Conservation (phyloP, 345 rosid species). For the Anacardium occidentale region DNA sequence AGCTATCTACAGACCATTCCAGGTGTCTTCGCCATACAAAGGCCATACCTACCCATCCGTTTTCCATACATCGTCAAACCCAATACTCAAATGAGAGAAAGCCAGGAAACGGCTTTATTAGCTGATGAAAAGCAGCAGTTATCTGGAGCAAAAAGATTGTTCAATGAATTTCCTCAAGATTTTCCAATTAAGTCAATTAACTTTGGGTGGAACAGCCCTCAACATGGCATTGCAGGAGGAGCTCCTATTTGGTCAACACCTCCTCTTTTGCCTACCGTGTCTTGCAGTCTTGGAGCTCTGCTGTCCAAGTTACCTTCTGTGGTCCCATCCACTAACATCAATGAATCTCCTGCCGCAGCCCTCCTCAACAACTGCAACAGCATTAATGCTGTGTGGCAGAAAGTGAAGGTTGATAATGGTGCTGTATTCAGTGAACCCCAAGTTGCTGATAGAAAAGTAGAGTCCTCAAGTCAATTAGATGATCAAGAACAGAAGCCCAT, state of each 20-base stretch:
- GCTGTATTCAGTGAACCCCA: conserved; percentile 8
- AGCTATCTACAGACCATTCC: conserved; percentile 70
- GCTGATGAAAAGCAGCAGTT: conserved; percentile 28
- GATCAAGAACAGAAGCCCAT: conserved; percentile 24
- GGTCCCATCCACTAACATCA: conserved; percentile 30
- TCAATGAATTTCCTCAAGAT: conserved; percentile 31
- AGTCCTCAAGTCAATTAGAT: conserved; percentile 26
- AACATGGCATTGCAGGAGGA: conserved; percentile 31
- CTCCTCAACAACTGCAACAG: conserved; percentile 20
- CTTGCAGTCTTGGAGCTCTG: conserved; percentile 50
- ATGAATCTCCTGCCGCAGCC: conserved; percentile 28
- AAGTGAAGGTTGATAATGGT: conserved; percentile 5
- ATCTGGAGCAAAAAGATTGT: conserved; percentile 42
- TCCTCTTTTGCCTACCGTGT: conserved; percentile 44
- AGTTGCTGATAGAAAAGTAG: conserved; percentile 20
- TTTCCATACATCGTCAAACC: conserved; percentile 44
- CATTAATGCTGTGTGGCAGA: conserved; percentile 10
- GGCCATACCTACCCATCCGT: conserved; percentile 51
- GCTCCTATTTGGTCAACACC: conserved; percentile 45
- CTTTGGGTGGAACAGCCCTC: conserved; percentile 62
- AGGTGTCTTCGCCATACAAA: conserved; percentile 55
- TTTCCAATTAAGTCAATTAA: conserved; percentile 46
- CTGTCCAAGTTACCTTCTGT: conserved; percentile 52
- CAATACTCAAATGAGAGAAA: conserved; percentile 24
- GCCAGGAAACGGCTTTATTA: conserved; percentile 29